A percentile compares a stretch with the other conserved stretches of the same genome.
Evolutionary conservation across 2,329 filamentous ascomycete species (phyloP).

Genomic region (Fusarium sp.): DNA sequence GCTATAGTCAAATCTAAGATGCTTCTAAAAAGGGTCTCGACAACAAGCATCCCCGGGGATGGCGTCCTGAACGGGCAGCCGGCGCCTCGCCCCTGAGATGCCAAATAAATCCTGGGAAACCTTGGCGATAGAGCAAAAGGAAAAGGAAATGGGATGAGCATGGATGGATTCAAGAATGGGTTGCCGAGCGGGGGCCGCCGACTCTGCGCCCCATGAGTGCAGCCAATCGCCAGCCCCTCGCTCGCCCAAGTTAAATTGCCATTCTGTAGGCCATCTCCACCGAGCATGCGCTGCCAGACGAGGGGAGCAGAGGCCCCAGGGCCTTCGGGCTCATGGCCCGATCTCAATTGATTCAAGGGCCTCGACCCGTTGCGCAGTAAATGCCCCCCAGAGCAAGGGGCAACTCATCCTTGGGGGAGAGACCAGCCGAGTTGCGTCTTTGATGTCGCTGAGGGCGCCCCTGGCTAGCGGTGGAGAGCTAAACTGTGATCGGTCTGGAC

Average conservation of each 20-base stretch:
- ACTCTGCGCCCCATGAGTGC: conserved; percentile 24
- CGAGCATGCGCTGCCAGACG: not conserved
- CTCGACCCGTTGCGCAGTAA: conserved; percentile 7
- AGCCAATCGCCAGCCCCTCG: conserved; percentile 41
- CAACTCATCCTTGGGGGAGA: conserved; percentile 8
- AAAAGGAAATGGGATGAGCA: conserved; percentile 23
- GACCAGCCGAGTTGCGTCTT: conserved; percentile 17
- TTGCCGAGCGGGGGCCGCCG: conserved; percentile 36
- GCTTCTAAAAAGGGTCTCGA: conserved; percentile 19
- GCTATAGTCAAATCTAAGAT: not conserved
- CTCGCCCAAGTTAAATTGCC: conserved; percentile 48
- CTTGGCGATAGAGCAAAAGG: conserved; percentile 1
- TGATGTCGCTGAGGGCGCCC: conserved; percentile 18
- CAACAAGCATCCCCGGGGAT: conserved; percentile 28
- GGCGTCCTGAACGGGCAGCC: conserved; percentile 32
- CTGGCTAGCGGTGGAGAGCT: conserved; percentile 20
- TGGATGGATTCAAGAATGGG: conserved; percentile 37
- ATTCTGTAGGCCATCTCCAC: conserved; percentile 1
- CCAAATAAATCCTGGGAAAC: conserved; percentile 28
- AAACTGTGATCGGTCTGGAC: conserved; percentile 37
- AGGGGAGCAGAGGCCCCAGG: conserved; percentile 1
- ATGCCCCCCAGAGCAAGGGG: conserved; percentile 11
- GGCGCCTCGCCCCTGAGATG: conserved; percentile 23
- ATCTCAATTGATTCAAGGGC: conserved; percentile 21
- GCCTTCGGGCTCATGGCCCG: conserved; percentile 34